phyloP scores from a whole-genome alignment of 1,284 basidiomycete species.

The Omphalotus olearius region DNA sequence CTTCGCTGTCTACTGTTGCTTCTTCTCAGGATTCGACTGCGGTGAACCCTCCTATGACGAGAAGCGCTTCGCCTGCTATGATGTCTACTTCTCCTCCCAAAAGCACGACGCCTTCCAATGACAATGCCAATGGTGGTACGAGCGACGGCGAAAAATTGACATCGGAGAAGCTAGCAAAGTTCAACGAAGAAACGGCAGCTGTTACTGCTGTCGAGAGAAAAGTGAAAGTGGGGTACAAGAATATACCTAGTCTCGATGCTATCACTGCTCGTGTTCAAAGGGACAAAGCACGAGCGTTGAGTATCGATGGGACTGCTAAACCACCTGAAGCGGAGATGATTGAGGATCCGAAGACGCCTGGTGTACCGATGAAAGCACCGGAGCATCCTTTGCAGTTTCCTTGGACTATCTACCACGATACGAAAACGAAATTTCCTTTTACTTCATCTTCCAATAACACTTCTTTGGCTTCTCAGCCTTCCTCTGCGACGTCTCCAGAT shows the following conservation, averaged over 20 bases:
- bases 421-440: conserved; percentile 68
- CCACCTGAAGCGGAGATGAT: conserved; percentile 73
- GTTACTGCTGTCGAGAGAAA: conserved; percentile 29
- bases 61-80: conserved; percentile 49
- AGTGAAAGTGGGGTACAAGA: conserved; percentile 62
- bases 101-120: not conserved
- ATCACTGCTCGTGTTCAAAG: conserved; percentile 62
- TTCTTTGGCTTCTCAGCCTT: conserved; percentile 17
- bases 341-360: conserved; percentile 77
- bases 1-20: conserved; percentile 46
- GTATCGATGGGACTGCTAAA: conserved; percentile 65
- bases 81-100: conserved; percentile 28
- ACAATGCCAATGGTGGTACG: not conserved
- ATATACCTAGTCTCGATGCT: conserved; percentile 77
- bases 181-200: conserved; percentile 42
- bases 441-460: conserved; percentile 33
- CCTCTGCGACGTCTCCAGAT: not conserved
- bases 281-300: conserved; percentile 61
- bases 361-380: conserved; percentile 64
- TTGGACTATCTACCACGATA: conserved; percentile 90
- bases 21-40: conserved; percentile 58
- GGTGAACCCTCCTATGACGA: conserved; percentile 59
- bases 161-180: conserved; percentile 53
- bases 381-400: conserved; percentile 82
- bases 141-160: conserved; percentile 51